phyloP scores from a whole-genome alignment of 2,329 filamentous ascomycete species.

The Piedraia hortae region DNA sequence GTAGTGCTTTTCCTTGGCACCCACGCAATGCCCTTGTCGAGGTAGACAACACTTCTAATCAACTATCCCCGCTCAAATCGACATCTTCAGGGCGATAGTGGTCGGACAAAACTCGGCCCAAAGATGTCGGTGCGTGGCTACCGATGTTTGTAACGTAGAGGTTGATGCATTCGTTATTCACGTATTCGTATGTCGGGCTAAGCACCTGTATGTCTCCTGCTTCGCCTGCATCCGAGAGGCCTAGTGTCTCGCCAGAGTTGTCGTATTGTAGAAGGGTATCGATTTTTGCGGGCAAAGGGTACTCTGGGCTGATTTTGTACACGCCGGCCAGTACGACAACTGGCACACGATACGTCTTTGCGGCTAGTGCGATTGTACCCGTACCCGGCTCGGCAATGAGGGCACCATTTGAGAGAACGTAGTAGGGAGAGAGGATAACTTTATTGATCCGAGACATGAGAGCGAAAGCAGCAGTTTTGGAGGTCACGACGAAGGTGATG shows the following conservation, averaged over 20 bases:
- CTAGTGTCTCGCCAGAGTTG: slow-evolving; percentile 46
- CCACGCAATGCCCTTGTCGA: neutral
- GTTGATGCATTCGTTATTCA: slow-evolving; percentile 48
- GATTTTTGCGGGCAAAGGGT: slow-evolving; percentile 50
- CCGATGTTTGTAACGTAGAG: slow-evolving; percentile 70
- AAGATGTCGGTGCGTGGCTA: slow-evolving; percentile 39
- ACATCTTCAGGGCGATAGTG: slow-evolving; percentile 52
- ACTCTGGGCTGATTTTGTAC: slow-evolving; percentile 80
- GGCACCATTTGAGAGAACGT: slow-evolving; percentile 67
- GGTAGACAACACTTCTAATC: neutral
- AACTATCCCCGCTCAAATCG: slow-evolving; percentile 14
- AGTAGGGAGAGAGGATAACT: slow-evolving; percentile 69
- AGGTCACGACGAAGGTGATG: slow-evolving; percentile 57
- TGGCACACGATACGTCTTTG: slow-evolving; percentile 52
- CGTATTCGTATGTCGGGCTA: slow-evolving; percentile 58
- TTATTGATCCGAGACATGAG: slow-evolving; percentile 93
- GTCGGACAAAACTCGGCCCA: slow-evolving; percentile 46
- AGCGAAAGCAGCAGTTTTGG: slow-evolving; percentile 64
- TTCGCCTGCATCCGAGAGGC: slow-evolving; percentile 43
- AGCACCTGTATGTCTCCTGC: slow-evolving; percentile 56
- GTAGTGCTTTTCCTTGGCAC: too few species aligned
- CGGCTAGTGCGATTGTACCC: slow-evolving; percentile 56
- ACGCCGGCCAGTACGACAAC: slow-evolving; percentile 77
- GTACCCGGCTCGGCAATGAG: slow-evolving; percentile 67
- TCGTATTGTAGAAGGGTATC: slow-evolving; percentile 68